Percentiles rank a stretch among this genome's conserved stretches.
Conservation (phyloP, 306 rosid genomes). For the Crataegus laevigata region DNA sequence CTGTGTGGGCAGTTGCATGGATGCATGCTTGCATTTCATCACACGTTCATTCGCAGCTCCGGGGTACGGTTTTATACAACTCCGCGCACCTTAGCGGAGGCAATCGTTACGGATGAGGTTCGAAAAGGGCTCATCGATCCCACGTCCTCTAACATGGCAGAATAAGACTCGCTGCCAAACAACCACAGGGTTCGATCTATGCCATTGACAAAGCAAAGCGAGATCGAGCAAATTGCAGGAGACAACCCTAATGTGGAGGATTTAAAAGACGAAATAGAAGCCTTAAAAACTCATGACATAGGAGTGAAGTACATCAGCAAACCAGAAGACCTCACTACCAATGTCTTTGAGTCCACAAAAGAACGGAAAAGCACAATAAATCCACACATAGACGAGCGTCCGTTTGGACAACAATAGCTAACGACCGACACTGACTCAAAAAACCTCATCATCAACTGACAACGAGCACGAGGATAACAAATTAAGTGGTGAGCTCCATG, state of each 20-base stretch:
- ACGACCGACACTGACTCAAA: constrained; percentile 10
- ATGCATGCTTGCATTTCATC: too few species aligned
- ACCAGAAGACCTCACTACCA: neutral
- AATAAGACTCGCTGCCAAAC: constrained; percentile 62
- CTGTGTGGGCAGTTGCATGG: neutral
- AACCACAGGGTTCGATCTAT: constrained; percentile 54
- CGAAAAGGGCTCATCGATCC: constrained; percentile 50
- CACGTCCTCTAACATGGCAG: constrained; percentile 53
- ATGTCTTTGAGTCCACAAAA: constrained; percentile 24
- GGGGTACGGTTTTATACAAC: constrained; percentile 44
- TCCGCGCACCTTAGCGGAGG: constrained; percentile 51
- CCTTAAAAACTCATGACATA: neutral
- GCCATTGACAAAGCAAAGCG: constrained; percentile 63
- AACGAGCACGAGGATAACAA: neutral
- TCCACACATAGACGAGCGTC: constrained; percentile 19
- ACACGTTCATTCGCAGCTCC: constrained; percentile 31
- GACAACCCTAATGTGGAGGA: neutral
- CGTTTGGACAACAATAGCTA: constrained; percentile 19
- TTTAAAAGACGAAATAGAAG: neutral
- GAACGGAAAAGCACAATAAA: constrained; percentile 14
- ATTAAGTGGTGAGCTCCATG: constrained; percentile 79
- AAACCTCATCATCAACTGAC: constrained; percentile 17
- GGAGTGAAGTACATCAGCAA: neutral
- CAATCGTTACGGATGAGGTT: constrained; percentile 56
- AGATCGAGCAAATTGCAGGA: too few species aligned